phyloP scores from a whole-genome alignment of 768 basidiomycete genomes.

The Mycena venus region DNA sequence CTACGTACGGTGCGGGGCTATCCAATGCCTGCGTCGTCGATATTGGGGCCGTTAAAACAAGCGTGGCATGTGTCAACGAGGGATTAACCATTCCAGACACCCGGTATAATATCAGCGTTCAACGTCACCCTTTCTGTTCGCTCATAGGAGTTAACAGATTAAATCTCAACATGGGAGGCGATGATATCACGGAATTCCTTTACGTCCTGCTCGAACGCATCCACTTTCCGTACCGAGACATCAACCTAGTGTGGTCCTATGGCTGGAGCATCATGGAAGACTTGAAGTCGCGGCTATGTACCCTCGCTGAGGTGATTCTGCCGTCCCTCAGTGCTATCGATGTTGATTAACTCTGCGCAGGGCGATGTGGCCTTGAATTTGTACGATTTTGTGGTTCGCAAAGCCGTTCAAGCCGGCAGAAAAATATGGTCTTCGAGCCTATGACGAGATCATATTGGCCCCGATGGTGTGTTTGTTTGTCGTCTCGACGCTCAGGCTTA shows the following conservation, averaged over 20 bases:
- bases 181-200: constrained; percentile 94
- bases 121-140: constrained; percentile 9
- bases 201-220: constrained; percentile 84
- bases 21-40: constrained; percentile 97
- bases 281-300: constrained; percentile 87
- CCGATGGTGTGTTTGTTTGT: constrained; percentile 78
- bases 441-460: constrained; percentile 95
- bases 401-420: constrained; percentile 81
- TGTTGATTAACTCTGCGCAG: constrained; percentile 54
- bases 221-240: constrained; percentile 89
- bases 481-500: background rate
- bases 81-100: constrained; percentile 91
- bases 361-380: constrained; percentile 90
- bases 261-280: constrained; percentile 96
- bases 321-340: background rate
- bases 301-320: constrained; percentile 83
- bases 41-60: constrained; percentile 88
- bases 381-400: constrained; percentile 90
- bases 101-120: constrained; percentile 61
- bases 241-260: constrained; percentile 81
- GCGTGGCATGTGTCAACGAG: constrained; percentile 94
- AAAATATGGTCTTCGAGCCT: constrained; percentile 91
- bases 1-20: constrained; percentile 95
- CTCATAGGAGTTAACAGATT: constrained; percentile 60
- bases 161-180: constrained; percentile 89